Evolutionary conservation across 1,139 yeast species (phyloP).

Genomic region (Kurtzmaniella natalensis): DNA sequence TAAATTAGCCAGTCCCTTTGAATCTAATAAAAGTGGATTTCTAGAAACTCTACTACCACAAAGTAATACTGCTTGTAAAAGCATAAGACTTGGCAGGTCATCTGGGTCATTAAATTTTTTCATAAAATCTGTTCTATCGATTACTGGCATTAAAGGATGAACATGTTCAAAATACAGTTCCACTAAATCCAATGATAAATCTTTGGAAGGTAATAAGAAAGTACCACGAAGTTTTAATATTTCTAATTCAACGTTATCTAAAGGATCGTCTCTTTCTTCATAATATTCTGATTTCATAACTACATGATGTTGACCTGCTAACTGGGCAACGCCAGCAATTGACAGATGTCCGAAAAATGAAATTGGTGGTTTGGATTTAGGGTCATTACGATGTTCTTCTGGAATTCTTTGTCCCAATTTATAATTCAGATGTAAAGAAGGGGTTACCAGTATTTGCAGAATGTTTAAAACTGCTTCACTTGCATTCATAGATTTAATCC

Average conservation of each 20-base stretch:
- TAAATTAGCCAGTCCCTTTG: constrained; percentile 50
- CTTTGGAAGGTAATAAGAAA: constrained; percentile 60
- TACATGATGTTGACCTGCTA: constrained; percentile 42
- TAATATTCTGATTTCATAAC: constrained; percentile 39
- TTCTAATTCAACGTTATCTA: constrained; percentile 67
- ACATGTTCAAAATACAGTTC: constrained; percentile 61
- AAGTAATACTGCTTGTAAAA: constrained; percentile 64
- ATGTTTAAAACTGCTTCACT: constrained; percentile 42
- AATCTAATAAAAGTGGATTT: constrained; percentile 54
- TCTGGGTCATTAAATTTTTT: constrained; percentile 50
- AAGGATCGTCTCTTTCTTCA: constrained; percentile 31
- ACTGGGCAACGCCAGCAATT: constrained; percentile 37
- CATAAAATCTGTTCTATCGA: constrained; percentile 63
- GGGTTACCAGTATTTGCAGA: constrained; percentile 42
- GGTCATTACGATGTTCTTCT: constrained; percentile 28
- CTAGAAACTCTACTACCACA: constrained; percentile 65
- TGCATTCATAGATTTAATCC: constrained; percentile 3
- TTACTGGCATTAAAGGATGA: constrained; percentile 70
- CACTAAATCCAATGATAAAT: constrained; percentile 58
- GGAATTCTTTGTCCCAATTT: constrained; percentile 39
- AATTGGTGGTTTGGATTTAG: constrained; percentile 28
- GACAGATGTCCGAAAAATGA: constrained; percentile 43
- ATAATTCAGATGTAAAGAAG: constrained; percentile 40
- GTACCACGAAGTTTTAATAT: constrained; percentile 69
- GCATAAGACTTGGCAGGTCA: constrained; percentile 64